Percentiles rank a stretch among this genome's conserved stretches.
These are phyloP conservation scores for Heliamphora ciliata DNA, from an alignment of 179 eudicot species.

Conservation along the genomic window DNA sequence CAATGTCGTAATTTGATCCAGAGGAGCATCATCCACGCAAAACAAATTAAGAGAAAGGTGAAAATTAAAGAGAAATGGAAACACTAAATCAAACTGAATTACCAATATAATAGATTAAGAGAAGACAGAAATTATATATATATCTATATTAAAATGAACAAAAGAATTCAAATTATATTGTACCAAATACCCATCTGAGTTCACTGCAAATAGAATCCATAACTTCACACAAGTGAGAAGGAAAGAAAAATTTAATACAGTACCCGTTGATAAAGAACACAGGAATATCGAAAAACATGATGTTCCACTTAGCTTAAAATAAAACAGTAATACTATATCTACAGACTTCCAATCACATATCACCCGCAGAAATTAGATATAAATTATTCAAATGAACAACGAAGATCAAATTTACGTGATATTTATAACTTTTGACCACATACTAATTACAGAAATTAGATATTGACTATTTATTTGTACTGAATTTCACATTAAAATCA, in stretches of 20 bases:
- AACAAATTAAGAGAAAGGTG: neutral
- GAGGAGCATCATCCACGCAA: neutral
- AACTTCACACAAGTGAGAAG: neutral
- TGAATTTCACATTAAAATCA: too few species aligned
- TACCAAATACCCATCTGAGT: neutral
- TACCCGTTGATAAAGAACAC: slow-evolving; percentile 4
- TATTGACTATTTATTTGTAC: too few species aligned
- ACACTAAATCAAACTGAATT: neutral
- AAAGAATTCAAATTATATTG: neutral
- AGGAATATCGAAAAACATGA: neutral
- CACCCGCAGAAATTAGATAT: too few species aligned
- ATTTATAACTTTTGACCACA: neutral
- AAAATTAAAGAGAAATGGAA: neutral
- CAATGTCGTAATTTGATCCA: neutral
- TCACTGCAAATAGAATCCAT: neutral
- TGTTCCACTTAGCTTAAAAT: neutral
- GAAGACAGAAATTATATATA: neutral
- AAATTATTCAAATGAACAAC: neutral
- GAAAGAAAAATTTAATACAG: neutral
- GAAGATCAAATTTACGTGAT: neutral
- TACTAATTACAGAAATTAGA: too few species aligned
- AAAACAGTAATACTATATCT: neutral
- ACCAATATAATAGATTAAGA: neutral
- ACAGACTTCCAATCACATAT: too few species aligned
- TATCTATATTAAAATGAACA: neutral